Base-by-base conservation (phyloP, 31 red algal genomes). In the Endocladia muricata region DNA sequence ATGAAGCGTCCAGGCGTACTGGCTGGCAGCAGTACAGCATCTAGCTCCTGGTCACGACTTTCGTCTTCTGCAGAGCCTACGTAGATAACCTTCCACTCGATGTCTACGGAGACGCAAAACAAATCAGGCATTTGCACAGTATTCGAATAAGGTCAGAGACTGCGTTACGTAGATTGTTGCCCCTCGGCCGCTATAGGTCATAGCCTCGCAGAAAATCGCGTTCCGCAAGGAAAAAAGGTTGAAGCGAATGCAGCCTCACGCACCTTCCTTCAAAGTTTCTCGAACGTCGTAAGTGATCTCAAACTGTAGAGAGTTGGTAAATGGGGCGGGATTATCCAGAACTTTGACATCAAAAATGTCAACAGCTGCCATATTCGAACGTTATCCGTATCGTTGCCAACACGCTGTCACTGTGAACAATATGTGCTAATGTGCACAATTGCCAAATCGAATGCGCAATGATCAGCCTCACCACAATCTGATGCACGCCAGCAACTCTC, bases 11-110 rank as follows among this genome's bases (percentile, higher is more conserved):
- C 96, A 5, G 73, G 44, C 8, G 44, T 84, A 48, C 89, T 78
- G 36, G 96, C 91, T 15, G 91, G 91, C 4, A 98, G 49, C 44
- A 95, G 82, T 3, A 98, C 96, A 33, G 81, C 87, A 55, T 98
- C 96, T 31, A 98, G 81, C 29, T 94, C 96, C 55, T 98, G 96
- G 85, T 98, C 96, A 31, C 83, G 62, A 34, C 74, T 74, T 56
- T 92, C 63, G 66, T 88, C 82, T 44, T 94, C 85, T 6, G 96
- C 91, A 28, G 80, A 92, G 31, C 96, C 92, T 1, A 98, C 96
- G 64, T 98, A 98, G 25, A 93, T 91, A 3, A 98, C 96, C 61
- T 94, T 90, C 96, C 96, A 98, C 68, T 98, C 96, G 79, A 98
- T 92, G 72, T 98, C 96, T 94, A 48, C 6, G 11, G 48, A n/a